Percentiles rank a stretch among this genome's conserved stretches.
Evolutionary conservation across 345 rosid genomes (phyloP).

Genomic region (Pugionium cornutum): DNA sequence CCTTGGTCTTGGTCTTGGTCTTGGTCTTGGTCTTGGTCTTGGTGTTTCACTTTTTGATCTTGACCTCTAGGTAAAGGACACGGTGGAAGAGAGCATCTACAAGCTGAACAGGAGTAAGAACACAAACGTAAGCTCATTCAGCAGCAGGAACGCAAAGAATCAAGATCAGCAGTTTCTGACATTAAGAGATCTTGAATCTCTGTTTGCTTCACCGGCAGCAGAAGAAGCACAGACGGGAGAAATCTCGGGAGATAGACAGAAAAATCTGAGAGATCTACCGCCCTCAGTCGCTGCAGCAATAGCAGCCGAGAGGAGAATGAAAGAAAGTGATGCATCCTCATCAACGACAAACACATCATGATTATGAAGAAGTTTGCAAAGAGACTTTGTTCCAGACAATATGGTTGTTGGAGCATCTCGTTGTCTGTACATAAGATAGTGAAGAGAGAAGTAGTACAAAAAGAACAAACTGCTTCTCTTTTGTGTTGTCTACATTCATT

Average conservation of each 20-base stretch:
- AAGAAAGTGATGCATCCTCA: constrained; percentile 40
- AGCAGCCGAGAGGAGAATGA: constrained; percentile 88
- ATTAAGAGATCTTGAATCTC: constrained; percentile 74
- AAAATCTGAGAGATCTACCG: constrained; percentile 66
- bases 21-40: neutral
- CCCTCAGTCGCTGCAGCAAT: constrained; percentile 81
- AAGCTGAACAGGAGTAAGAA: constrained; percentile 82
- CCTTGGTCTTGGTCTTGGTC: constrained; percentile 1
- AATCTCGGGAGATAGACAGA: constrained; percentile 45
- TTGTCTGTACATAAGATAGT: constrained; percentile 20
- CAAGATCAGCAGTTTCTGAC: constrained; percentile 84
- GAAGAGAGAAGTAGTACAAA: constrained; percentile 25
- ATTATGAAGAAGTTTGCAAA: constrained; percentile 5
- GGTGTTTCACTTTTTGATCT: constrained; percentile 17
- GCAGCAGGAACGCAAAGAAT: constrained; percentile 83
- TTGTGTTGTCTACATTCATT: constrained; percentile 19
- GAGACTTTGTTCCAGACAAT: constrained; percentile 22
- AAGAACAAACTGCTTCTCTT: neutral
- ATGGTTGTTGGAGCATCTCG: constrained; percentile 16
- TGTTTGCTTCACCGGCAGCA: constrained; percentile 55
- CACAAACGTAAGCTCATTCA: constrained; percentile 55
- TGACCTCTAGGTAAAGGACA: constrained; percentile 60
- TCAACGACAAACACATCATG: constrained; percentile 29
- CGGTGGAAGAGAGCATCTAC: constrained; percentile 92
- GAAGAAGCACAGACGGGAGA: constrained; percentile 45